Percentiles rank a stretch among this genome's conserved stretches.
Evolutionary conservation across 306 rosid genomes (phyloP).

Genomic region (Cucumis hystrix): DNA sequence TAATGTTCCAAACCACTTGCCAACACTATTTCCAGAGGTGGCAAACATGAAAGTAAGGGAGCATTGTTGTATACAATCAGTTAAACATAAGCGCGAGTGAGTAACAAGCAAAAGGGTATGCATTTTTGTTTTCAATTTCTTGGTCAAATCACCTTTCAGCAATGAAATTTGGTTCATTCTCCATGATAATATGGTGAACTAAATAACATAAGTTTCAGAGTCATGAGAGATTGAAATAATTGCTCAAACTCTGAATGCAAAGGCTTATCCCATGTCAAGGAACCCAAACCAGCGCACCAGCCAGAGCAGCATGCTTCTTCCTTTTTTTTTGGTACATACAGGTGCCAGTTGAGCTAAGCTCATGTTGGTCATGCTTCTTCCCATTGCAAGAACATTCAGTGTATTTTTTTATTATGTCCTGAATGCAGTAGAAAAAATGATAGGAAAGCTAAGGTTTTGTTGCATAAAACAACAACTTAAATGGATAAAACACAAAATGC

Average conservation of each 20-base stretch:
- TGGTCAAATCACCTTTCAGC: too few species aligned
- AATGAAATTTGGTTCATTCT: too few species aligned
- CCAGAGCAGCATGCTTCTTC: conserved; percentile 65
- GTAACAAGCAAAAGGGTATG: too few species aligned
- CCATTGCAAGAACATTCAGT: conserved; percentile 42
- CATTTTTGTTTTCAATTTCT: too few species aligned
- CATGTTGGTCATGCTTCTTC: conserved; percentile 42
- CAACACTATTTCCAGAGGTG: too few species aligned
- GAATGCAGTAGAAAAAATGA: conserved; percentile 1
- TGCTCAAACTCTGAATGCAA: conserved; percentile 62
- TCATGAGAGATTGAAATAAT: conserved; percentile 11
- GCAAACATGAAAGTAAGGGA: too few species aligned
- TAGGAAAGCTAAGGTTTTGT: neutral
- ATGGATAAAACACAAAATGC: neutral
- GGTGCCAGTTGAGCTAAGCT: too few species aligned
- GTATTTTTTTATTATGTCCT: conserved; percentile 65
- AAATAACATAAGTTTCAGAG: neutral
- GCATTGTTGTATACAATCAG: too few species aligned
- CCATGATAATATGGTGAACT: neutral
- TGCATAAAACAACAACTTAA: neutral
- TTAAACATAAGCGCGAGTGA: too few species aligned
- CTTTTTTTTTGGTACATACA: too few species aligned
- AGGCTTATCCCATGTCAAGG: conserved; percentile 70
- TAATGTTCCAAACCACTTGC: too few species aligned
- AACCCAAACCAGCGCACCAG: conserved; percentile 74